Evolutionary conservation across 1,139 yeast species (phyloP), one percentile per base, ranked within the genome.

Genomic region (Suhomyces taliae): DNA sequence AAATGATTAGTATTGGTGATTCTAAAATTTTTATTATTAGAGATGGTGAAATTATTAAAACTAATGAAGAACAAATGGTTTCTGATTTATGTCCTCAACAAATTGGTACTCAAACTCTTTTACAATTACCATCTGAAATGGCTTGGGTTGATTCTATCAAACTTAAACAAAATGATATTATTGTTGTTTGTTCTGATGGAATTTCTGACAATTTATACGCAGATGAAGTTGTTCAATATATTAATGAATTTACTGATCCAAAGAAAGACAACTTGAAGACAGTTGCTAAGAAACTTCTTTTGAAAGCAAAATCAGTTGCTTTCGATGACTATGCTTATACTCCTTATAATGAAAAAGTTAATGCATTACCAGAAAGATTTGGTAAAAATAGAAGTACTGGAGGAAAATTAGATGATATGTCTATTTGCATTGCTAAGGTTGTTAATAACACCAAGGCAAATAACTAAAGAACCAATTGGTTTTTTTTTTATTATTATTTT

Each of bases 401-500:
- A 2, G 85, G 85, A 0, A 79, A 79, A 51, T 62, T 79, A 47
- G 85, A 80, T 57, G 85, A 80, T 54, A 79, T 78, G 70, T 74
- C 82, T 0, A 62, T 79, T 10, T 76, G 81, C 49, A 64, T 79
- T 24, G 82, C 82, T 11, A 67, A 67, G 50, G 82, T 80, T 14
- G 65, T 60, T 4, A 53, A 53, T 10, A 67, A 67, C 45, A 47
- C 32, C 46, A 15, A 29, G 33, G 6, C 24, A 19, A 19, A 3
- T 6, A 19, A 19, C 24, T 19, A 19, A 19, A 19, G 24, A 19
- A 4, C 1, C 4, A 19, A 19, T 19, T 19, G 24, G 6, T 19
- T 19, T 19, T 14, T 14, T 14, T 14, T 14, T 14, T 6, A 19
- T 19, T 6, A 19, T 19, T 19, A 19, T 19, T 19, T 19, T 19